Evolutionary conservation across 768 basidiomycete species (phyloP).

Genomic region (Mycena vitilis): DNA sequence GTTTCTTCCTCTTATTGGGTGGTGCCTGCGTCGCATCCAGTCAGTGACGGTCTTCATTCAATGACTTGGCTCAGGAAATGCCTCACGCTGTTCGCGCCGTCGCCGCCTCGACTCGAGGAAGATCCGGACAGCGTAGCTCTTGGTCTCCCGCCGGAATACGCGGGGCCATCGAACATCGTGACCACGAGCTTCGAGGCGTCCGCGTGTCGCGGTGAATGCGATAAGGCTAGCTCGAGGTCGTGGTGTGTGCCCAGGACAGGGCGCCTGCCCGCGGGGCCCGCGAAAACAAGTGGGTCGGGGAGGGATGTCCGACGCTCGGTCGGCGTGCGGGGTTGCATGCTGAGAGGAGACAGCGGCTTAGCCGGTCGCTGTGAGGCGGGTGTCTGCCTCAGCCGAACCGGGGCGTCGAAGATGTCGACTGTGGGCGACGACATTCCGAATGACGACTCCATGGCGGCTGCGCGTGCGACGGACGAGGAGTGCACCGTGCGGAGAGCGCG

Average conservation of each 20-base stretch:
- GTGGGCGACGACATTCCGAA: conserved; percentile 16
- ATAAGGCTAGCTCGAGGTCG: neutral
- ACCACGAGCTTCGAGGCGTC: neutral
- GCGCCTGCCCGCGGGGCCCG: conserved; percentile 17
- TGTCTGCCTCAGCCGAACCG: neutral
- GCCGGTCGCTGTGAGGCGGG: too few species aligned
- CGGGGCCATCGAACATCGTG: conserved; percentile 5
- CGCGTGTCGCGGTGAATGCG: neutral
- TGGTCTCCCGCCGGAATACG: neutral
- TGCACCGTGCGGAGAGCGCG: conserved; percentile 16
- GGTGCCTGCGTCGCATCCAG: neutral
- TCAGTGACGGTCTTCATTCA: neutral
- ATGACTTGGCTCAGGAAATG: neutral
- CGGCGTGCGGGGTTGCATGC: neutral
- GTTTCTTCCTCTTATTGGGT: too few species aligned
- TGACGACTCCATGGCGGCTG: neutral
- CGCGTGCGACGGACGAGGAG: conserved; percentile 8
- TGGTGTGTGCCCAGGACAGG: conserved; percentile 14
- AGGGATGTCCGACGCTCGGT: neutral
- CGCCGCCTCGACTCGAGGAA: too few species aligned
- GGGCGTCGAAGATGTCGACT: conserved; percentile 28
- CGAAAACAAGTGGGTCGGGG: conserved; percentile 24
- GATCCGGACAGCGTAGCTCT: too few species aligned
- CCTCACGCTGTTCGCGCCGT: neutral
- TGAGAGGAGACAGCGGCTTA: neutral